Conservation (phyloP, 148 eudicot species). For the Diospyros kaki region DNA sequence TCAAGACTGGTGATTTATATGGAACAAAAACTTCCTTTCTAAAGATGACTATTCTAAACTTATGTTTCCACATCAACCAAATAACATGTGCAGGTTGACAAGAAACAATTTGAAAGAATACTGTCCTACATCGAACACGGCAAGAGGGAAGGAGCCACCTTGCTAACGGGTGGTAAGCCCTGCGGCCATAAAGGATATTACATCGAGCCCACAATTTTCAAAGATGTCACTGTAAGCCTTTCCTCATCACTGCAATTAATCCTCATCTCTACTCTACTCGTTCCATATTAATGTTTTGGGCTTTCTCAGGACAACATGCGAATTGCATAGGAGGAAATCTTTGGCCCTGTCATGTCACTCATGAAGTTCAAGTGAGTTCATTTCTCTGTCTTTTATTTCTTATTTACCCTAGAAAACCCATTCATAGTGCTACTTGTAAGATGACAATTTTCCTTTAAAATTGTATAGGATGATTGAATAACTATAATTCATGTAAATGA, state of each 20-base stretch:
- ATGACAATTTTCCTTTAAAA: no score
- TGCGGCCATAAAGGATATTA: slow-evolving; percentile 30
- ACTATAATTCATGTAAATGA: no score
- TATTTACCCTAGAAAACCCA: no score
- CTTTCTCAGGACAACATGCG: slow-evolving; percentile 58
- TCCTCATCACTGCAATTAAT: not conserved
- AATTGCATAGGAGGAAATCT: slow-evolving; percentile 76
- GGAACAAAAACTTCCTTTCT: no score
- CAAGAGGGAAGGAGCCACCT: slow-evolving; percentile 27
- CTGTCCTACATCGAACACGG: slow-evolving; percentile 33
- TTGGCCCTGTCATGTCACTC: slow-evolving; percentile 79
- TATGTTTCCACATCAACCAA: not conserved
- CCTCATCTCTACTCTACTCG: not conserved
- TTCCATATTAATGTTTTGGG: not conserved
- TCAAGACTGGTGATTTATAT: no score
- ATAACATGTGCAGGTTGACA: slow-evolving; percentile 15
- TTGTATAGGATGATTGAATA: no score
- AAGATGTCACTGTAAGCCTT: slow-evolving; percentile 25
- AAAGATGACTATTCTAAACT: no score
- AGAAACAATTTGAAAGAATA: slow-evolving; percentile 26
- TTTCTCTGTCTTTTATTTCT: no score
- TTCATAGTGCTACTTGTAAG: no score
- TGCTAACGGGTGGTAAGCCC: slow-evolving; percentile 27
- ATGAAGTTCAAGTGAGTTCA: slow-evolving; percentile 73
- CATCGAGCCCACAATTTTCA: slow-evolving; percentile 31